Evolutionary conservation across 129 eudicot species (phyloP).

Genomic region (Chrysanthemum makinoi): DNA sequence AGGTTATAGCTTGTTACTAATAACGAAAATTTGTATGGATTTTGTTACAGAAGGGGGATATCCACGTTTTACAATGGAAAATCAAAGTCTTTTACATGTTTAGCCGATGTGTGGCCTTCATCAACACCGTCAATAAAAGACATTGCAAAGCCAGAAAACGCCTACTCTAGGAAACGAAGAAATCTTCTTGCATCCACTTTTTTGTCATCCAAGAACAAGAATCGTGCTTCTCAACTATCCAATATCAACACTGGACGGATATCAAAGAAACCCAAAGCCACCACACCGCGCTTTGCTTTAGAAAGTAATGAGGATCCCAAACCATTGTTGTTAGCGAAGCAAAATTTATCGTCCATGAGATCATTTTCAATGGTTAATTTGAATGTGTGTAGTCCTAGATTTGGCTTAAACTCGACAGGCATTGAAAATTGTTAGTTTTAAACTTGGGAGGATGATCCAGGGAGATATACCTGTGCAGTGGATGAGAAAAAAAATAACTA

Average conservation of each 20-base stretch:
- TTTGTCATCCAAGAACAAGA: conserved; percentile 20
- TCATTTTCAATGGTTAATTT: conserved; percentile 62
- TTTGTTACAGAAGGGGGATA: conserved; percentile 53
- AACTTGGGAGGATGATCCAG: conserved; percentile 1
- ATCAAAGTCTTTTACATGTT: conserved; percentile 61
- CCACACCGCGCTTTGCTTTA: conserved; percentile 35
- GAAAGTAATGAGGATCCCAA: conserved; percentile 5
- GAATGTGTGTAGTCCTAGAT: conserved; percentile 35
- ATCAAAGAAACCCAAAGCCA: conserved; percentile 39
- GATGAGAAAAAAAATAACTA: conserved; percentile 7
- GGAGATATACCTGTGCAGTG: background rate
- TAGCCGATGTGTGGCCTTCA: conserved; percentile 42
- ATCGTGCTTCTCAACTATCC: conserved; percentile 20
- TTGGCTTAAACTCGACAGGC: conserved; percentile 16
- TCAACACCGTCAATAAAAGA: conserved; percentile 41
- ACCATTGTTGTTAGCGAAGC: conserved; percentile 12
- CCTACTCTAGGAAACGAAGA: conserved; percentile 45
- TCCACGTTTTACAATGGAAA: conserved; percentile 65
- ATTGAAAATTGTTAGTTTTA: conserved; percentile 26
- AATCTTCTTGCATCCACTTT: conserved; percentile 42
- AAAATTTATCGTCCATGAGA: conserved; percentile 29
- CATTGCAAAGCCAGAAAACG: conserved; percentile 62
- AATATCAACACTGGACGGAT: conserved; percentile 31
- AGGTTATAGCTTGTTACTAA: background rate
- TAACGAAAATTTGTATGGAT: background rate